phyloP scores from a whole-genome alignment of 2,329 filamentous ascomycete species.

The Aspergillus unguis region DNA sequence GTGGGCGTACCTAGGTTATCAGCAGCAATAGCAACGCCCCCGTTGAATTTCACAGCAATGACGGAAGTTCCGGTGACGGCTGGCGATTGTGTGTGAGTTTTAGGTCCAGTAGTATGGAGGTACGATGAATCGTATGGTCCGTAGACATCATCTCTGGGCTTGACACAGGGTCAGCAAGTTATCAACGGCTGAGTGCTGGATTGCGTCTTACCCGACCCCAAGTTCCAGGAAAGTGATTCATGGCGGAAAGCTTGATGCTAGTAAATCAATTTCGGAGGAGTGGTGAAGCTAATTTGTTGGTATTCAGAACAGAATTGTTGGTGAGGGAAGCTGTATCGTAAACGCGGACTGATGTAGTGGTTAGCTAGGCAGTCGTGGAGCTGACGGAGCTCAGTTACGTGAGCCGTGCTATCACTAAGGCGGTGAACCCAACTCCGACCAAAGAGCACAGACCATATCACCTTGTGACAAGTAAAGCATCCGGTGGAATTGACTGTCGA shows the following conservation, averaged over 20 bases:
- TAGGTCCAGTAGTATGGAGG: conserved; percentile 67
- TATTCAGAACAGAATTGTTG: not conserved
- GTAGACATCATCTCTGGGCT: conserved; percentile 98
- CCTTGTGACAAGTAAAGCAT: no score
- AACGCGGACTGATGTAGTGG: conserved; percentile 13
- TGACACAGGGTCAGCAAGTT: conserved; percentile 34
- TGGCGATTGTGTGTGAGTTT: conserved; percentile 84
- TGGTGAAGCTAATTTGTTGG: no score
- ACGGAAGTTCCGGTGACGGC: conserved; percentile 97
- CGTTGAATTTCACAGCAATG: conserved; percentile 90
- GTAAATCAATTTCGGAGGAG: no score
- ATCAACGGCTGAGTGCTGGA: conserved; percentile 10
- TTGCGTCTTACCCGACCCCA: conserved; percentile 57
- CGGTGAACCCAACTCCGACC: conserved; percentile 8
- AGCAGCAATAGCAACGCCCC: conserved; percentile 92
- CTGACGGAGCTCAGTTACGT: conserved; percentile 36
- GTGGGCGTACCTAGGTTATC: conserved; percentile 79
- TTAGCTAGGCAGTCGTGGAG: conserved; percentile 36
- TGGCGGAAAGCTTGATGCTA: conserved; percentile 32
- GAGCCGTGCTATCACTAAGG: conserved; percentile 16
- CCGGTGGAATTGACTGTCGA: no score
- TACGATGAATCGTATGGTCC: conserved; percentile 87
- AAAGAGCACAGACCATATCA: not conserved
- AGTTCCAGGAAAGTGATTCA: conserved; percentile 65
- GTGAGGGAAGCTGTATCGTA: conserved; percentile 15